These are phyloP conservation scores for Nakaseomyces kungkrabaensis DNA, from an alignment of 1,139 yeast genomes.

Conservation along the genomic window DNA sequence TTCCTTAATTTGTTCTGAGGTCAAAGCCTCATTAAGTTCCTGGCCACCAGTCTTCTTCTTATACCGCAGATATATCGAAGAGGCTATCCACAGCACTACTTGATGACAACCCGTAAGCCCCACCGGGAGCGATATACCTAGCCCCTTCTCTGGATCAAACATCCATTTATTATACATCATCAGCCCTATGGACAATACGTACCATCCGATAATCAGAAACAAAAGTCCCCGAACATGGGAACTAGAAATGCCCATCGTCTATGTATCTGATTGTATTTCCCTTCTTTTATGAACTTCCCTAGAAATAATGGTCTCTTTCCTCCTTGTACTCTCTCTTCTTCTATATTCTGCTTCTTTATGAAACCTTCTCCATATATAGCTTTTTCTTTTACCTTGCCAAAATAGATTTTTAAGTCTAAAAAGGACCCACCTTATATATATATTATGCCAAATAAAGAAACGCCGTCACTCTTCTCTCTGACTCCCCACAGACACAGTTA, in stretches of 20 bases:
- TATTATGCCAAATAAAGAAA: too few species aligned
- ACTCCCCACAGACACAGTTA: too few species aligned
- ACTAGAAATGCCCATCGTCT: background rate
- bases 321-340: too few species aligned
- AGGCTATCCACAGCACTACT: conserved; percentile 42
- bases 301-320: too few species aligned
- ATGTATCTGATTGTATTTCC: too few species aligned
- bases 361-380: too few species aligned
- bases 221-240: background rate
- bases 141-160: conserved; percentile 59
- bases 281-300: too few species aligned
- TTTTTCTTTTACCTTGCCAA: too few species aligned
- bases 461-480: too few species aligned
- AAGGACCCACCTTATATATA: too few species aligned
- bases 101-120: conserved; percentile 82
- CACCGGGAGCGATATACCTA: conserved; percentile 74
- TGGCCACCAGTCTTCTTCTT: conserved; percentile 6
- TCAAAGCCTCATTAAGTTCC: background rate
- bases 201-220: conserved; percentile 36
- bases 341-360: too few species aligned
- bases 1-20: background rate
- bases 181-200: conserved; percentile 55
- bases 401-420: too few species aligned
- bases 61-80: conserved; percentile 18
- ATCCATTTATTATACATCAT: conserved; percentile 96